phyloP scores from a whole-genome alignment of 441 rosid genomes.

The Adansonia madagascariensis region DNA sequence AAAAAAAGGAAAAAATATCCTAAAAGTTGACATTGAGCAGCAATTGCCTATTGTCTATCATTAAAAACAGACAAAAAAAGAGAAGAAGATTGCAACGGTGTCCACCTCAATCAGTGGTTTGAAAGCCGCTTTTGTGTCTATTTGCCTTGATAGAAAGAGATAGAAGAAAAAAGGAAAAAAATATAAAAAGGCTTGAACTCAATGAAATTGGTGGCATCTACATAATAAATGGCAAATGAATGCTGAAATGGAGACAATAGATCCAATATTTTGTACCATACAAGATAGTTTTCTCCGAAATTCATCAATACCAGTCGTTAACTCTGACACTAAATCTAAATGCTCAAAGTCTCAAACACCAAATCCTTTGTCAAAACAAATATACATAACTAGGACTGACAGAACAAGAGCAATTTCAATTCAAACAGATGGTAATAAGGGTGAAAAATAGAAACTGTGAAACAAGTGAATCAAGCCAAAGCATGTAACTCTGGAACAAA shows the following conservation, averaged over 20 bases:
- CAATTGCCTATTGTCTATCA: too few relatives aligned
- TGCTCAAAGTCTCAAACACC: neutral
- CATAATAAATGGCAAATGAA: neutral
- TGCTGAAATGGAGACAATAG: neutral
- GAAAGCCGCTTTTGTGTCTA: neutral
- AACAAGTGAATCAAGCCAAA: slow-evolving; percentile 38
- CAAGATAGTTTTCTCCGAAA: neutral
- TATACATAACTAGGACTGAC: neutral
- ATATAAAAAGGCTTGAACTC: neutral
- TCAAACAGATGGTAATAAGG: neutral
- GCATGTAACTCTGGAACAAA: slow-evolving; percentile 69
- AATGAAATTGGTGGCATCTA: neutral
- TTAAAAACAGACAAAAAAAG: too few relatives aligned
- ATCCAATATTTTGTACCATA: neutral
- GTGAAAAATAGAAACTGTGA: neutral
- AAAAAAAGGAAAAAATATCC: neutral
- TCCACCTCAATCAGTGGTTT: too few relatives aligned
- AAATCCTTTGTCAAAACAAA: neutral
- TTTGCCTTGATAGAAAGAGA: neutral
- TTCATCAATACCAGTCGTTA: neutral
- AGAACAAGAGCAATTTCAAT: neutral
- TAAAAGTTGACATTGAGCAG: too few relatives aligned
- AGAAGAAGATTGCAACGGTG: too few relatives aligned
- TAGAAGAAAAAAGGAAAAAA: neutral
- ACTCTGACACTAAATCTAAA: neutral